A percentile compares a stretch with the other conserved stretches of the same genome.
Conservation (phyloP, 2,329 filamentous ascomycete species). For the Microsporum canis region DNA sequence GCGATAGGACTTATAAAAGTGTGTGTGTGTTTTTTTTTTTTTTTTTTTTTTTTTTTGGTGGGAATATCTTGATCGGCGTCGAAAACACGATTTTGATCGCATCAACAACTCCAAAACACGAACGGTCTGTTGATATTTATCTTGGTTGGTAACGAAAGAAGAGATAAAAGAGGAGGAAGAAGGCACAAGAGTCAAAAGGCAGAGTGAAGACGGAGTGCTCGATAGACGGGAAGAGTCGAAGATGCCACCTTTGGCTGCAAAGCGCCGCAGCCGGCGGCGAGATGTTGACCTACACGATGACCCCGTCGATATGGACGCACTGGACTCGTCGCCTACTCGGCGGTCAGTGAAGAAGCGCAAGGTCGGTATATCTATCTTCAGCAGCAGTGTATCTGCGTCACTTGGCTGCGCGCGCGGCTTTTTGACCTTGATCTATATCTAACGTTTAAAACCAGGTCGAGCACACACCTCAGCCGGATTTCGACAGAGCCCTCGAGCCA, state of each 20-base stretch:
- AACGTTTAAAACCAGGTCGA: slow-evolving; percentile 23
- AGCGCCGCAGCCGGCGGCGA: slow-evolving; percentile 37
- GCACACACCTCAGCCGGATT: slow-evolving; percentile 21
- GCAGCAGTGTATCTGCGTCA: no score
- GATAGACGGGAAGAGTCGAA: neutral
- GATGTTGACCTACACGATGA: slow-evolving; percentile 35
- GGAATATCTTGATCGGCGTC: no score
- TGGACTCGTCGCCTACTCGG: slow-evolving; percentile 38
- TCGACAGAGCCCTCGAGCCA: slow-evolving; percentile 26
- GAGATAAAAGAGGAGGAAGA: neutral
- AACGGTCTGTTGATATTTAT: no score
- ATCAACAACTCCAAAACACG: no score
- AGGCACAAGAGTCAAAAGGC: neutral
- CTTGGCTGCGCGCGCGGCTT: neutral
- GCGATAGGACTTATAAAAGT: no score
- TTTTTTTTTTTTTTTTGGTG: no score
- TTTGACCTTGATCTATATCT: neutral
- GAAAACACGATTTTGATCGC: no score
- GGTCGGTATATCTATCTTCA: slow-evolving; percentile 22
- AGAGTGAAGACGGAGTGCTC: neutral
- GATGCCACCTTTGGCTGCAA: slow-evolving; percentile 33
- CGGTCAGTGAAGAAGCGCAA: slow-evolving; percentile 40
- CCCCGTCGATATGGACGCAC: slow-evolving; percentile 33
- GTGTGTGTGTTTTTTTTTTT: no score
- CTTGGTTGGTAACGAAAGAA: neutral